Evolutionary conservation across 2,329 filamentous ascomycete genomes (phyloP).

Genomic region (Pseudocercospora crystallina): DNA sequence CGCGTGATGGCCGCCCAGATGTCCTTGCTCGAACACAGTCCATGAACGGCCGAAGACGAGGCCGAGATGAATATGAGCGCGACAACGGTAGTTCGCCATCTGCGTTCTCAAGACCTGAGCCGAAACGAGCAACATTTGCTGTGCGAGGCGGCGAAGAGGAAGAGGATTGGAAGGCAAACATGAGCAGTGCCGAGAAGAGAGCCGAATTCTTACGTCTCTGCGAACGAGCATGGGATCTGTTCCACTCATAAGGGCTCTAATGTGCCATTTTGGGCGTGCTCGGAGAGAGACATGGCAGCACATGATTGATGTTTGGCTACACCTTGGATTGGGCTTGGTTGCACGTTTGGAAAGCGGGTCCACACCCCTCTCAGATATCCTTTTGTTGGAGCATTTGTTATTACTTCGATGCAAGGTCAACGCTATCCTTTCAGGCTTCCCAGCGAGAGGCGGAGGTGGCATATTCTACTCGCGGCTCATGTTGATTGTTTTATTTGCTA

Average conservation of each 20-base stretch:
- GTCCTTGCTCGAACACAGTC: constrained; percentile 39
- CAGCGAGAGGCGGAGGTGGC: too few species aligned
- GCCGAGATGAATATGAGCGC: constrained; percentile 83
- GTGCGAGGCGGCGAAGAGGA: constrained; percentile 27
- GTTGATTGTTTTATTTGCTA: neutral
- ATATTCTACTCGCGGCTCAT: too few species aligned
- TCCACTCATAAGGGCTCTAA: constrained; percentile 68
- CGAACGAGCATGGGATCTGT: constrained; percentile 90
- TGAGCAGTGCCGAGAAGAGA: constrained; percentile 84
- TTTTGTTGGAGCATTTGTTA: too few species aligned
- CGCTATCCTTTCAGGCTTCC: too few species aligned
- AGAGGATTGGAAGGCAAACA: constrained; percentile 65
- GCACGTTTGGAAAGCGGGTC: too few species aligned
- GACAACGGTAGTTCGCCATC: constrained; percentile 81
- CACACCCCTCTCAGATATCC: too few species aligned
- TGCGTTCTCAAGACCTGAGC: constrained; percentile 61
- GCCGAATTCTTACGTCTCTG: constrained; percentile 88
- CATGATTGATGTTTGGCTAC: constrained; percentile 1
- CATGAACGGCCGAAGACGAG: constrained; percentile 69
- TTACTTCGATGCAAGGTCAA: too few species aligned
- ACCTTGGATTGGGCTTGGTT: too few species aligned
- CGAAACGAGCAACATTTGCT: constrained; percentile 44
- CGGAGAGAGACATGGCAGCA: constrained; percentile 1
- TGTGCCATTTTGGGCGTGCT: constrained; percentile 2
- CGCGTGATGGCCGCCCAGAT: constrained; percentile 26